Evolutionary conservation across 805 yeast species (phyloP).

Genomic region (Myxozyma neglecta): DNA sequence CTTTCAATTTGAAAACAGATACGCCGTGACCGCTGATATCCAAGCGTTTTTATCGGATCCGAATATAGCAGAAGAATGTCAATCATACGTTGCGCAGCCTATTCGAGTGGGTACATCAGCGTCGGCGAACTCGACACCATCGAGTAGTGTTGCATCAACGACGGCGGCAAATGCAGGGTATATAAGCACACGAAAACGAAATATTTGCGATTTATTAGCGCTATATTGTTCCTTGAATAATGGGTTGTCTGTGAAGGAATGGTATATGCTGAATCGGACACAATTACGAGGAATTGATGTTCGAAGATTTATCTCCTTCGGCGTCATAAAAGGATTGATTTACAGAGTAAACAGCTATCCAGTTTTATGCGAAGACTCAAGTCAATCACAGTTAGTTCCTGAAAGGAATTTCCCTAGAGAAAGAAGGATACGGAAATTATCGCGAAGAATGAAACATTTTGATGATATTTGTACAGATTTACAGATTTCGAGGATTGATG

Average conservation of each 20-base stretch:
- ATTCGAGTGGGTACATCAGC: conserved; percentile 42
- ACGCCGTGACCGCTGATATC: conserved; percentile 83
- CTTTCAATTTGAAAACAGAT: conserved; percentile 83
- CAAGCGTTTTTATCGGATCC: conserved; percentile 64
- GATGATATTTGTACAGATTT: conserved; percentile 65
- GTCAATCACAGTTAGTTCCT: conserved; percentile 7
- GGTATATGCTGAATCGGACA: conserved; percentile 71
- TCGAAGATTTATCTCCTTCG: conserved; percentile 82
- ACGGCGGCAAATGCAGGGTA: not conserved
- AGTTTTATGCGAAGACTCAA: conserved; percentile 41
- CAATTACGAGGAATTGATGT: conserved; percentile 68
- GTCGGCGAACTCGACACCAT: not conserved
- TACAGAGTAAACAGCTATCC: conserved; percentile 82
- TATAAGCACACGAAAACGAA: not conserved
- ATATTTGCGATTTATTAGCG: conserved; percentile 65
- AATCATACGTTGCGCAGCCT: conserved; percentile 59
- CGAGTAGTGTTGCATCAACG: not conserved
- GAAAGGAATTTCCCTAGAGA: conserved; percentile 28
- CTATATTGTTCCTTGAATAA: conserved; percentile 77
- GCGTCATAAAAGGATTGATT: conserved; percentile 75
- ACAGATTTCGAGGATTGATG: conserved; percentile 37
- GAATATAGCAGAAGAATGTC: conserved; percentile 77
- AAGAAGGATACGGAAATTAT: conserved; percentile 2
- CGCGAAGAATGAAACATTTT: conserved; percentile 35
- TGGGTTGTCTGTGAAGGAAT: conserved; percentile 72